A percentile compares a stretch with the other conserved stretches of the same genome.
Conservation (phyloP, 306 rosid genomes). For the Psophocarpus tetragonolobus region DNA sequence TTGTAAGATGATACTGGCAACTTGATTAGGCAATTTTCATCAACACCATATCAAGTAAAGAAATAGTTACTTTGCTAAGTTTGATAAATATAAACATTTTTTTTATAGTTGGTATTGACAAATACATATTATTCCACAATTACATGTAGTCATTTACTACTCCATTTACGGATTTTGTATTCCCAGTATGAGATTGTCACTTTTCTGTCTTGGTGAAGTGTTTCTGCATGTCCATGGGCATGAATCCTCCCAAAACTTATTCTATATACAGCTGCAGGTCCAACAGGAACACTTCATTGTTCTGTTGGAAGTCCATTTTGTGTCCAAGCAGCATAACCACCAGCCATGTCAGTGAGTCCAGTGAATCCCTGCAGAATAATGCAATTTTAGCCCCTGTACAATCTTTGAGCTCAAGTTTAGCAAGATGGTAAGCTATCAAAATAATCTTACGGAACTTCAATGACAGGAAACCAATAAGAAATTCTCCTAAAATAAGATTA, state of each 20-base stretch:
- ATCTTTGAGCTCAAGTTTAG: slow-evolving; percentile 21
- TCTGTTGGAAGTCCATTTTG: slow-evolving; percentile 75
- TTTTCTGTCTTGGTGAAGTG: slow-evolving; percentile 8
- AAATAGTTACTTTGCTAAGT: background rate
- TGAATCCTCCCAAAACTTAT: slow-evolving; percentile 27
- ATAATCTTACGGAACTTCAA: background rate
- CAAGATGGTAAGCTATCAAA: background rate
- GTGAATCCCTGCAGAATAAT: slow-evolving; percentile 60
- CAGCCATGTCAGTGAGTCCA: slow-evolving; percentile 83
- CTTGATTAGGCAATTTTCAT: too few relatives aligned
- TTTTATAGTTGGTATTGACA: background rate
- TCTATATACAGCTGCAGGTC: slow-evolving; percentile 34
- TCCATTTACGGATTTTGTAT: background rate
- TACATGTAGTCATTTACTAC: background rate
- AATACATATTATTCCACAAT: background rate
- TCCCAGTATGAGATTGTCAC: background rate
- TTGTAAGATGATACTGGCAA: too few relatives aligned
- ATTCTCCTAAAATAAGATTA: background rate
- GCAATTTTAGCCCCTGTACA: background rate
- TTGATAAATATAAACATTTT: slow-evolving; percentile 18
- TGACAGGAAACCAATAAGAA: background rate
- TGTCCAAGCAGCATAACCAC: slow-evolving; percentile 89
- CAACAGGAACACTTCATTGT: slow-evolving; percentile 34
- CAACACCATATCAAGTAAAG: background rate
- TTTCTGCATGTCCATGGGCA: background rate